Evolutionary conservation across 2,329 filamentous ascomycete genomes (phyloP), one percentile per base, ranked within the genome.

Genomic region (Cladosporium phlei): DNA sequence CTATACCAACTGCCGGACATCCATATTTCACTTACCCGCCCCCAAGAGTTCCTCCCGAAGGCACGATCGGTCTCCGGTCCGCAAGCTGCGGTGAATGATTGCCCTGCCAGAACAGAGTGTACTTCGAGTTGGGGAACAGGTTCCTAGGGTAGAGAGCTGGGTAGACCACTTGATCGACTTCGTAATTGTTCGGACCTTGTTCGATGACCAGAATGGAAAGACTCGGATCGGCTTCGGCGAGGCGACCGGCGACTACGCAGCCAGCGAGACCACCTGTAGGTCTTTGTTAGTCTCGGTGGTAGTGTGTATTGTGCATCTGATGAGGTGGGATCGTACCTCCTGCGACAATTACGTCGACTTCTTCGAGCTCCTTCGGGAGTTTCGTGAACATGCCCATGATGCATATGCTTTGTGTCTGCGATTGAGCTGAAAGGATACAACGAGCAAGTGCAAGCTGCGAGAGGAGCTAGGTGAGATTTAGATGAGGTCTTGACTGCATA

Each of bases 11-110:
- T n/a, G n/a, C n/a, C n/a, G n/a, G n/a, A n/a, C n/a, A n/a, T n/a
- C n/a, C n/a, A n/a, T n/a, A n/a, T n/a, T n/a, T n/a, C n/a, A n/a
- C 20, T 17, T 21, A 38, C 5, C 80, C 80, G 5, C 83, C 83
- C 14, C 83, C 83, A 0, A 86, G 69, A 0, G 78, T 74, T 19
- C 73, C 70, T 42, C 70, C 71, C 10, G 57, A 65, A 9, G 68
- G 67, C 5, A 73, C 67, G 17, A 72, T 65, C 2, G 64, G 65
- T 46, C 69, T 67, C n/a, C 75, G 64, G 11, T 69, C 67, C 35
- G 67, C 71, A 2, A 79, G 66, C 17, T 74, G 56, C 27, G 69
- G 60, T 0, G 69, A 69, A 22, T 70, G 57, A 30, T 72, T 73
- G 3, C 67, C 67, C 52, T 75, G 67, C 58, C 78, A 78, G 58